Evolutionary conservation across 2,329 filamentous ascomycete species (phyloP).

Genomic region (Pseudocercospora musae): DNA sequence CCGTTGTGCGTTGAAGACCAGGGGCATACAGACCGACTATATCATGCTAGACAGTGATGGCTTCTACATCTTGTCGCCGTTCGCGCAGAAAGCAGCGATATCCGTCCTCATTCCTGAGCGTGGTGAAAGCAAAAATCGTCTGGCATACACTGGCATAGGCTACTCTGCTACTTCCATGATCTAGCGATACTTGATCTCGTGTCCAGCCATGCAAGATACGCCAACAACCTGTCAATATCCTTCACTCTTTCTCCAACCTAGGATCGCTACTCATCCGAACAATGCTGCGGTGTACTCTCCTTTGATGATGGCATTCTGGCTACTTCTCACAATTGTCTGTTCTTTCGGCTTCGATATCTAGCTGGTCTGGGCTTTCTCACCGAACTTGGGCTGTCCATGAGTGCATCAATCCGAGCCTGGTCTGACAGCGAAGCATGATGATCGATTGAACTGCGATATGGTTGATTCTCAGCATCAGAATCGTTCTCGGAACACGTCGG

Average conservation of each 20-base stretch:
- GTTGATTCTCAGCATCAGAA: background rate
- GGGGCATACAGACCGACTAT: background rate
- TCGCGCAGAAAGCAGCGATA: background rate
- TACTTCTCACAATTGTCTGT: background rate
- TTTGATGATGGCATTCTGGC: background rate
- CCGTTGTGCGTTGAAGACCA: too few species aligned
- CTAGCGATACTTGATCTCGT: background rate
- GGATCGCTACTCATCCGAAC: background rate
- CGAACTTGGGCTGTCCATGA: background rate
- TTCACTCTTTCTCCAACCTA: background rate
- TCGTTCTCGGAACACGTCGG: background rate
- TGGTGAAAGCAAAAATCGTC: background rate
- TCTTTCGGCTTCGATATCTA: background rate
- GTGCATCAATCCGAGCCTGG: background rate
- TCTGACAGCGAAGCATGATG: background rate
- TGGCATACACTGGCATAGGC: background rate
- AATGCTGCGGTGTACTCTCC: background rate
- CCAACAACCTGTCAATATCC: background rate
- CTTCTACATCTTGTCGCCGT: background rate
- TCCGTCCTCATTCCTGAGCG: background rate
- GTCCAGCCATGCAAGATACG: background rate
- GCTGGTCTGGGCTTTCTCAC: background rate
- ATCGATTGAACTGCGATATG: background rate
- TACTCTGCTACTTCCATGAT: background rate
- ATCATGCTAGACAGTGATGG: too few species aligned